Base-by-base conservation (phyloP, 305 asterid species). In the Solanum hybrid region DNA sequence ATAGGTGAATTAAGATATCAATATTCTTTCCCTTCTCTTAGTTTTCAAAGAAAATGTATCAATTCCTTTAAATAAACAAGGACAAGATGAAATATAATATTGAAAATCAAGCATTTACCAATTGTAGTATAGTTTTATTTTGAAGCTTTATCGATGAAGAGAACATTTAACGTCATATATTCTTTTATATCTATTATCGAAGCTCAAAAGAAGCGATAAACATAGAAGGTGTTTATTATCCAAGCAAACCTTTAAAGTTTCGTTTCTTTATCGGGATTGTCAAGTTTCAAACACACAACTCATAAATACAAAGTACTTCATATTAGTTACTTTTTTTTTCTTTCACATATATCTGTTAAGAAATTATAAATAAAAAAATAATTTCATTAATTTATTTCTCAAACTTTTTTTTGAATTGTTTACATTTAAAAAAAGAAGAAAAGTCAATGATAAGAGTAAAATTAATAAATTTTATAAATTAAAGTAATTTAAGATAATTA, bases 231-330 rank as follows among this genome's bases (percentile, higher is more conserved):
- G 45, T 38, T 38, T 38, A 38, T 38, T 38, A 10, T 38, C 5
- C 14, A 0, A 38, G 45, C 45, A 38, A 38, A 38, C 0, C 14
- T 38, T 38, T 38, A 38, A 38, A 38, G 0, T 38, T 38, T 38
- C 45, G 0, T 38, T 10, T 38, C 0, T 38, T 38, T 38, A 38
- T 38, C 0, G 14, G 5, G 14, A 38, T 10, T 38, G 45, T 1
- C 45, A 38, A 38, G 14, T 38, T 38, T 38, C 45, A 0, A 38
- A 38, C 2, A 38, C 45, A 38, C 45, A 38, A 10, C 14, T 38
- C 45, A 38, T 38, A 38, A 38, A 38, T 38, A 38, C 45, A 38
- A 38, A 38, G 45, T 38, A 38, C 17, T 41, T 41, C 17, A 41
- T 61, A 61, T 7, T 61, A 7, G 26, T 61, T 61, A 7, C 22